Evolutionary conservation across 768 basidiomycete genomes (phyloP), one percentile per base, ranked within the genome.

Genomic region (Gloeophyllum trabeum): DNA sequence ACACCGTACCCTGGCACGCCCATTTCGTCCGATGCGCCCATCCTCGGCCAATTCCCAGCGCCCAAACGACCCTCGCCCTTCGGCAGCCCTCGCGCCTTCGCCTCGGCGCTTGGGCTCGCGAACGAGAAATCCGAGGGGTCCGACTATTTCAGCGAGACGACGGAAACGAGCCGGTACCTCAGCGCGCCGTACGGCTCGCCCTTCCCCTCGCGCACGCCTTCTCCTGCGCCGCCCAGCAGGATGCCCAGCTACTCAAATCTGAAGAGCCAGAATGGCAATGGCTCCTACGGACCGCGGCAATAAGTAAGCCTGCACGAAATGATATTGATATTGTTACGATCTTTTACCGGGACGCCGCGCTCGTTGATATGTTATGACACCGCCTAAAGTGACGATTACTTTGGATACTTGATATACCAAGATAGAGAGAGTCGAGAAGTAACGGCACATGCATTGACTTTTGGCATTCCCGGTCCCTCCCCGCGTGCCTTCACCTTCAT

Each of bases 11-110:
- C 72, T 4, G 66, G 64, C 32, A 59, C 70, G 1, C 68, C 75
- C 5, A 54, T 75, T 35, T 60, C 64, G 39, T 60, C 69, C 36
- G 66, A 69, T 45, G 71, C 70, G 43, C 75, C 75, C 19, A 79
- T 82, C 45, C 60, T 81, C 2, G 79, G 79, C 13, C 71, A 79
- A 42, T 73, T 79, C 47, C 51, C 63, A 30, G 55, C 44, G 23
- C 58, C 64, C 21, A 64, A 63, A 51, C 71, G 65, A 51, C 63
- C 64, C 26, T 51, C 58, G 19, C 63, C 71, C 4, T 73, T 73
- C 47, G 69, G 66, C 18, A 74, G 67, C 46, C 70, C 73, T 3
- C 66, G 65, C 32, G 65, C 64, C 18, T 61, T 76, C 44, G 70
- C 73, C 6, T 66, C 64, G 43, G 70, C 74, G 6, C 64, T 77